Evolutionary conservation across 2,329 filamentous ascomycete species (phyloP).

Genomic region (Furcasterigmium furcatum): DNA sequence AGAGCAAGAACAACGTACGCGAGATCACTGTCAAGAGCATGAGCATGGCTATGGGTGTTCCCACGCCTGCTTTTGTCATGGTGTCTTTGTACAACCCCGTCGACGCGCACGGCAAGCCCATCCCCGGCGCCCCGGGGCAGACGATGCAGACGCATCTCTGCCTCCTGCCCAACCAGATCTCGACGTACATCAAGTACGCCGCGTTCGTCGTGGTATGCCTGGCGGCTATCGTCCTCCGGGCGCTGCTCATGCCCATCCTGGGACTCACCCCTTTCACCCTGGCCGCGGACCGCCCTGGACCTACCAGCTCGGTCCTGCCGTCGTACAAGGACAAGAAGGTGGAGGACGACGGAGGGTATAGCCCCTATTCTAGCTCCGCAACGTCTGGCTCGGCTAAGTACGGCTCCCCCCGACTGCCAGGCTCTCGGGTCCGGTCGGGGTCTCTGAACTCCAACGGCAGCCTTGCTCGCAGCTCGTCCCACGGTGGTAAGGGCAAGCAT

Average conservation of each 20-base stretch:
- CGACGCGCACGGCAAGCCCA: constrained; percentile 51
- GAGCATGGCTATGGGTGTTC: constrained; percentile 94
- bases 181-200: constrained; percentile 78
- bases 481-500: constrained; percentile 14
- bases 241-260: constrained; percentile 54
- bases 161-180: constrained; percentile 82
- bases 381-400: constrained; percentile 28
- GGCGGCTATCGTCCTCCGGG: constrained; percentile 46
- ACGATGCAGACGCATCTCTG: constrained; percentile 90
- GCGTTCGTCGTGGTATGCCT: constrained; percentile 55
- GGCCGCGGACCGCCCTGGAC: constrained; percentile 28
- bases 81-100: constrained; percentile 92
- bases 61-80: constrained; percentile 81
- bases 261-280: constrained; percentile 52
- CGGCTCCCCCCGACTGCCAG: constrained; percentile 18
- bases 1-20: constrained; percentile 59
- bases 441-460: constrained; percentile 20
- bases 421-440: constrained; percentile 17
- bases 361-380: constrained; percentile 18
- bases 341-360: constrained; percentile 30
- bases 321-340: constrained; percentile 54
- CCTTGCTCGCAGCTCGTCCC: background rate
- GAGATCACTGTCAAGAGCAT: constrained; percentile 97
- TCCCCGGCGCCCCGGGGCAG: constrained; percentile 35
- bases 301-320: constrained; percentile 32